Percentiles rank a stretch among this genome's conserved stretches.
phyloP scores from a whole-genome alignment of 768 basidiomycete genomes.

The Amanita fuliginea region DNA sequence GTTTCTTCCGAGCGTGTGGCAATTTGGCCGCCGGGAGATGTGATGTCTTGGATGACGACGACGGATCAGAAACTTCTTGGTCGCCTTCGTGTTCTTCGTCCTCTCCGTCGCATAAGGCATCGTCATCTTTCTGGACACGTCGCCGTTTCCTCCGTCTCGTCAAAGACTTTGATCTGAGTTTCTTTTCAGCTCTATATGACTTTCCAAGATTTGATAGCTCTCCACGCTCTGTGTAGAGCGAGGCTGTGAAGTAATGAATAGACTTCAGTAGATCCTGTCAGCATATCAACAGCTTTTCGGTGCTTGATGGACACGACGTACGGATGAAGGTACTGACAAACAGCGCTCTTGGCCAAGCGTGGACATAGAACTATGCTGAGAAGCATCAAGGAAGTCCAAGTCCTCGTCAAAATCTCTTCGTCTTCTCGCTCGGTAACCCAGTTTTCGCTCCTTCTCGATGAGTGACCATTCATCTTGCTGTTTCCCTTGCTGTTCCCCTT shows the following conservation, averaged over 20 bases:
- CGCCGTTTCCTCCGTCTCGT: conserved; percentile 8
- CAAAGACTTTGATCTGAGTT: conserved; percentile 30
- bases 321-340: conserved; percentile 33
- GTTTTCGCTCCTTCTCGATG: conserved; percentile 12
- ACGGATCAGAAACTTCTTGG: background rate
- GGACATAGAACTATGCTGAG: background rate
- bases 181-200: conserved; percentile 35
- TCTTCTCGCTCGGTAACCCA: conserved; percentile 21
- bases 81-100: background rate
- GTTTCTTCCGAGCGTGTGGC: conserved; percentile 10
- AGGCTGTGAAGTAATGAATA: conserved; percentile 34
- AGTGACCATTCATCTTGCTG: conserved; percentile 8
- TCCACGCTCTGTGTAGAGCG: conserved; percentile 51
- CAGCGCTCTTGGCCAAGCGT: background rate
- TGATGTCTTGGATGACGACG: background rate
- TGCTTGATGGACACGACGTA: conserved; percentile 18
- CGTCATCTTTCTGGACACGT: background rate
- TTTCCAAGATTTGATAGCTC: conserved; percentile 25
- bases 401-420: conserved; percentile 36
- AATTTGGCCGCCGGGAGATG: background rate
- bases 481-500: background rate
- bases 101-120: background rate
- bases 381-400: conserved; percentile 39
- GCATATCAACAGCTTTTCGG: conserved; percentile 7
- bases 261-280: conserved; percentile 37